phyloP scores from a whole-genome alignment of 1,284 basidiomycete genomes.

The Pseudozyma hubeiensis region DNA sequence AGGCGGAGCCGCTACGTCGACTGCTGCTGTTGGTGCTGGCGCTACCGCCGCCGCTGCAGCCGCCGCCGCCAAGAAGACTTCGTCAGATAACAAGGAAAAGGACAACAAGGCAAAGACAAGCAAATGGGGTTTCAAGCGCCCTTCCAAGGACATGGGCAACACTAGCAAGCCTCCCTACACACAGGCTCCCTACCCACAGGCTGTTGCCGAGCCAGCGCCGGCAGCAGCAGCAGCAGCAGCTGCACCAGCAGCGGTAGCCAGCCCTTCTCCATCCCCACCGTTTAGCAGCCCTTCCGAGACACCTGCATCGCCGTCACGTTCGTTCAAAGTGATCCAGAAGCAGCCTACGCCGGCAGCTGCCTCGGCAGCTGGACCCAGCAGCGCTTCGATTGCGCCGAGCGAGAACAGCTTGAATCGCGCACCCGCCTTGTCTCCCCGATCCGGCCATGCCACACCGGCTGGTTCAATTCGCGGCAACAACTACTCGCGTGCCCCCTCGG shows the following conservation, averaged over 20 bases:
- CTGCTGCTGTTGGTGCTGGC: constrained; percentile 8
- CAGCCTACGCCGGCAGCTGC: constrained; percentile 13
- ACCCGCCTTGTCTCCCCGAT: constrained; percentile 21
- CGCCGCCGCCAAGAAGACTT: constrained; percentile 10
- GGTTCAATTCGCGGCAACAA: constrained; percentile 45
- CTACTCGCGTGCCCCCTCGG: constrained; percentile 46
- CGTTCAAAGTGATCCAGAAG: constrained; percentile 53
- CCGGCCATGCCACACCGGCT: constrained; percentile 37
- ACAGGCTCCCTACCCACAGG: constrained; percentile 39
- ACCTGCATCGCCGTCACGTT: constrained; percentile 35
- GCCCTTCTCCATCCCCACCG: constrained; percentile 19
- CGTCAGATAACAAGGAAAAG: constrained; percentile 14
- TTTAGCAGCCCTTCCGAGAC: constrained; percentile 13
- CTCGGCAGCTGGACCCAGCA: constrained; percentile 32
- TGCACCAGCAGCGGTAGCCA: constrained; percentile 6
- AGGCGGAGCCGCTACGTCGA: constrained; percentile 2
- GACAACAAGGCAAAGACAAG: constrained; percentile 33
- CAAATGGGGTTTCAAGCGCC: constrained; percentile 51
- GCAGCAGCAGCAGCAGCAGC: constrained; percentile 8
- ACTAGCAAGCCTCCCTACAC: constrained; percentile 36
- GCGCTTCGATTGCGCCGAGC: constrained; percentile 31
- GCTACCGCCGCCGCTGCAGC: constrained; percentile 10
- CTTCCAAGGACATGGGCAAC: constrained; percentile 30
- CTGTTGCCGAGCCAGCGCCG: constrained; percentile 22
- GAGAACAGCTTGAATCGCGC: constrained; percentile 34